phyloP scores from a whole-genome alignment of 2,329 filamentous ascomycete species.

The Botrytis byssoidea region DNA sequence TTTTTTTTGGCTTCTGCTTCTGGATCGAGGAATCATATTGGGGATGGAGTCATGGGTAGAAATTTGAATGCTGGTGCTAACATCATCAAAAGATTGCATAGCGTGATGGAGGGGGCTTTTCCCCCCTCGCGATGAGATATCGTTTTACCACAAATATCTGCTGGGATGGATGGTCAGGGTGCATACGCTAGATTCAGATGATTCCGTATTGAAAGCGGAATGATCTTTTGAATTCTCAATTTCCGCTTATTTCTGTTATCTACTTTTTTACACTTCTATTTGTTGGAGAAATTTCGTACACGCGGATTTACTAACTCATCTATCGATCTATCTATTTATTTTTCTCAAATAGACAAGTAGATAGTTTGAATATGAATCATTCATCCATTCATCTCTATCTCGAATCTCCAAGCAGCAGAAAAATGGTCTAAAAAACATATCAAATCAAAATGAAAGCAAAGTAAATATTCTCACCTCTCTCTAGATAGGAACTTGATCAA shows the following conservation, averaged over 20 bases:
- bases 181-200: background rate
- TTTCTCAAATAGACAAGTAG: background rate
- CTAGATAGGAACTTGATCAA: background rate
- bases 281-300: background rate
- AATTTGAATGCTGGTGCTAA: background rate
- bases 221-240: background rate
- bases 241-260: background rate
- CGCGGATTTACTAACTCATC: background rate
- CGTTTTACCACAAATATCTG: background rate
- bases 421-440: background rate
- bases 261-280: accelerated
- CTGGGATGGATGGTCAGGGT: background rate
- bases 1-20: background rate
- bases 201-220: background rate
- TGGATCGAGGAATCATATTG: background rate
- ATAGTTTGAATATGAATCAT: background rate
- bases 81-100: background rate
- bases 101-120: background rate
- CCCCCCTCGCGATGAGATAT: background rate
- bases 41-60: background rate
- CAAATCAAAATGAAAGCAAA: background rate
- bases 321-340: background rate
- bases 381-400: background rate
- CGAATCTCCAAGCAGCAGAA: background rate
- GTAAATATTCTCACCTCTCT: background rate